These are phyloP conservation scores for Nicotiana benthamiana DNA, from an alignment of 257 asterid genomes.

Conservation along the genomic window DNA sequence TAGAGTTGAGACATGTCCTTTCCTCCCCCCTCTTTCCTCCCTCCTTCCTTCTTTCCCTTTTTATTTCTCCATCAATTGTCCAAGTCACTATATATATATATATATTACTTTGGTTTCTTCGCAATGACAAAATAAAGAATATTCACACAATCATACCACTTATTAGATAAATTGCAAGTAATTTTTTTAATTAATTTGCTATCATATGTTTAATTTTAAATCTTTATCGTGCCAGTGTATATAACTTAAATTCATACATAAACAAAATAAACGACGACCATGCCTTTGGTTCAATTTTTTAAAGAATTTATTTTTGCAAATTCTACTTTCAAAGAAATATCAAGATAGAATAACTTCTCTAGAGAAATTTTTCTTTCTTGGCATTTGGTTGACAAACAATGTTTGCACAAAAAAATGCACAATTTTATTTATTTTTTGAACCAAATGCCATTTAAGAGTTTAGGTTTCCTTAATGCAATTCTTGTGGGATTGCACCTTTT, in stretches of 20 bases:
- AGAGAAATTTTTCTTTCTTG: background rate
- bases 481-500: background rate
- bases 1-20: background rate
- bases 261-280: background rate
- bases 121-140: too few relatives aligned
- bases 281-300: background rate
- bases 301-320: background rate
- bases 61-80: background rate
- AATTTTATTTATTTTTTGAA: background rate
- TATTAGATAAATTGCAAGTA: too few relatives aligned
- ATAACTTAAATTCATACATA: background rate
- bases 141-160: background rate
- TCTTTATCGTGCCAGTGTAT: too few relatives aligned
- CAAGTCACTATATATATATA: background rate
- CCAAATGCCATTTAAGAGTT: background rate
- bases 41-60: background rate
- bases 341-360: background rate
- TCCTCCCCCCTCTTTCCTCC: conserved; percentile 3
- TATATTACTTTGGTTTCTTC: too few relatives aligned
- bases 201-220: too few relatives aligned
- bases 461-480: background rate
- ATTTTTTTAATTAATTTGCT: too few relatives aligned
- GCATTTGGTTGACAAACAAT: too few relatives aligned
- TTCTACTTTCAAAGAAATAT: background rate
- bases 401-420: background rate